phyloP scores from a whole-genome alignment of 1,284 basidiomycete genomes.

The Pascua sp. region DNA sequence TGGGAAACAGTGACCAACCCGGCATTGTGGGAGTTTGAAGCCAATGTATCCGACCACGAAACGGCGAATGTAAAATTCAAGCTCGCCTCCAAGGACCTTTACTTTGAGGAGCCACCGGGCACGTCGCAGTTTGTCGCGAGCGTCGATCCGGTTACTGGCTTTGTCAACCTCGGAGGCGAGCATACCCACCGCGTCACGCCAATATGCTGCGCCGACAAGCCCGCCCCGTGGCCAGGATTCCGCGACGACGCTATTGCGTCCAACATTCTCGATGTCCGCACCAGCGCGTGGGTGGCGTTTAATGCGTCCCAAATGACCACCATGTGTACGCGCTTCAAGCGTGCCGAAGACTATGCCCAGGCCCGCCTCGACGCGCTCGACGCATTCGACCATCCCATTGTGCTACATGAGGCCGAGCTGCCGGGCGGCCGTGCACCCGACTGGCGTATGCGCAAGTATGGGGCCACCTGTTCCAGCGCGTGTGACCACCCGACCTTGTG shows the following conservation, averaged over 20 bases:
- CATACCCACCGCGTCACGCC: constrained; percentile 21
- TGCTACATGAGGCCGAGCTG: constrained; percentile 9
- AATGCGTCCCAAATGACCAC: constrained; percentile 19
- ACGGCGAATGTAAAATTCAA: too few species aligned
- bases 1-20: too few species aligned
- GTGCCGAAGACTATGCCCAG: constrained; percentile 11
- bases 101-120: too few species aligned
- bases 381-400: constrained; percentile 3
- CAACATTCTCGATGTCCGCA: constrained; percentile 20
- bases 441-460: constrained; percentile 23
- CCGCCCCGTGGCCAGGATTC: constrained; percentile 34
- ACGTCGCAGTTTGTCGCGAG: constrained; percentile 6
- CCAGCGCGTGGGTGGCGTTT: constrained; percentile 14
- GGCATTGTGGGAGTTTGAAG: too few species aligned
- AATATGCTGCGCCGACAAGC: constrained; percentile 26
- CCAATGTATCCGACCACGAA: too few species aligned
- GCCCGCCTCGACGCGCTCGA: constrained; percentile 16
- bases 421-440: constrained; percentile 21
- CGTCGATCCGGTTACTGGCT: constrained; percentile 16
- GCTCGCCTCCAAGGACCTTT: too few species aligned
- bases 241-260: constrained; percentile 31
- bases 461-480: constrained; percentile 26
- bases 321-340: constrained; percentile 18
- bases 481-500: constrained; percentile 39
- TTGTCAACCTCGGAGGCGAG: constrained; percentile 8